Conservation (phyloP, 371 early-diverging fungal genomes). For the Actinomortierella ambigua region DNA sequence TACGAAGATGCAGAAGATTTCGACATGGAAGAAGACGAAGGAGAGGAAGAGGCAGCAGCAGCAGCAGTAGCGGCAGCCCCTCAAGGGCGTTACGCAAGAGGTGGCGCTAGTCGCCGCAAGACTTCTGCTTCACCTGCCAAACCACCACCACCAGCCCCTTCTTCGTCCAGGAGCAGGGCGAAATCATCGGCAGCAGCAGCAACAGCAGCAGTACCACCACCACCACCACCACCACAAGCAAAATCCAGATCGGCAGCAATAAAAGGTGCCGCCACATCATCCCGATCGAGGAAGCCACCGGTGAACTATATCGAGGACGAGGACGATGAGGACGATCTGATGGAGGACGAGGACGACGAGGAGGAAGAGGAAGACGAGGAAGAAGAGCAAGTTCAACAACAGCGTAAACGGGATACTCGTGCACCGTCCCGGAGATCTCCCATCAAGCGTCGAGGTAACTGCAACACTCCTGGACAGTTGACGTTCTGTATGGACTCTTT, state of each 20-base stretch:
- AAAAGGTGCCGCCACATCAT: conserved; percentile 1
- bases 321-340: conserved; percentile 9
- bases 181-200: conserved; percentile 5
- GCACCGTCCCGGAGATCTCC: not conserved
- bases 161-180: too few relatives aligned
- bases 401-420: too few relatives aligned
- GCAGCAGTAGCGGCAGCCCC: too few relatives aligned
- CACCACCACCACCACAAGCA: conserved; percentile 2
- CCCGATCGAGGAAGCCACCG: conserved; percentile 12
- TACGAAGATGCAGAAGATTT: too few relatives aligned
- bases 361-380: conserved; percentile 5
- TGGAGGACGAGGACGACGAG: conserved; percentile 17
- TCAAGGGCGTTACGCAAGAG: too few relatives aligned
- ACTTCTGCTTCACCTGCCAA: too few relatives aligned
- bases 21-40: too few relatives aligned
- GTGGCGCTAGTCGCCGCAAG: too few relatives aligned
- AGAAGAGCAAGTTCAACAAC: conserved; percentile 1
- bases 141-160: too few relatives aligned
- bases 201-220: not conserved
- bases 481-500: conserved; percentile 25
- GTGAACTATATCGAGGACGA: conserved; percentile 22
- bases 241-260: not conserved
- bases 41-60: too few relatives aligned
- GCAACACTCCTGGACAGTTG: not conserved
- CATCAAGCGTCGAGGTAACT: conserved; percentile 1